Evolutionary conservation across 2,329 filamentous ascomycete genomes (phyloP).

Genomic region (Fusarium veterinarium): DNA sequence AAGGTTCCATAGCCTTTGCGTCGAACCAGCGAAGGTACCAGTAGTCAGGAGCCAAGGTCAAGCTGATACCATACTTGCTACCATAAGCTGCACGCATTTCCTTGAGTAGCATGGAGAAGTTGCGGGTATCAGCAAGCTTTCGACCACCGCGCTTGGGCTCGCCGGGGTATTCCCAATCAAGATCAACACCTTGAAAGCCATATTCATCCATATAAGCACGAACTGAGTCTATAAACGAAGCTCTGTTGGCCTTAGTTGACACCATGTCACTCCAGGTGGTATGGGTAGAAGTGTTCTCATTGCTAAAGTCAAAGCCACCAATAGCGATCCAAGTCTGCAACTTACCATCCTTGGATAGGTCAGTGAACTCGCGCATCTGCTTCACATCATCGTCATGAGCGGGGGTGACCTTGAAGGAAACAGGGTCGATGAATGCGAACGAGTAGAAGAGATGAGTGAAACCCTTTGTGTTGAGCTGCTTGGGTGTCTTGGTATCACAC

Average conservation of each 20-base stretch:
- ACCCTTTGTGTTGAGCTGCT: slow-evolving; percentile 12
- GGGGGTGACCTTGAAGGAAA: neutral
- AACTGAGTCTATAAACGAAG: slow-evolving; percentile 52
- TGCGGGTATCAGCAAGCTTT: slow-evolving; percentile 48
- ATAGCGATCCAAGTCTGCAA: slow-evolving; percentile 55
- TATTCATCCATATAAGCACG: slow-evolving; percentile 35
- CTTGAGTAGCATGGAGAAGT: slow-evolving; percentile 50
- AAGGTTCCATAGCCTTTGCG: slow-evolving; percentile 50
- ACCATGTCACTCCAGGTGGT: slow-evolving; percentile 49
- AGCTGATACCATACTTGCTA: slow-evolving; percentile 53
- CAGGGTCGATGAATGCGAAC: slow-evolving; percentile 33
- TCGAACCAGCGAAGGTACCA: slow-evolving; percentile 55
- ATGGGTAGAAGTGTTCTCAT: slow-evolving; percentile 42
- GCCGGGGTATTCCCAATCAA: slow-evolving; percentile 62
- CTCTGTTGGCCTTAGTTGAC: slow-evolving; percentile 39
- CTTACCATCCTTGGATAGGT: neutral
- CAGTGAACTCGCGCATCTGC: slow-evolving; percentile 19
- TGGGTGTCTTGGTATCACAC: slow-evolving; percentile 21
- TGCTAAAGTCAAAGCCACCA: slow-evolving; percentile 56
- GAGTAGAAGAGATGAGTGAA: slow-evolving; percentile 28
- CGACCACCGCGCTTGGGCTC: slow-evolving; percentile 51
- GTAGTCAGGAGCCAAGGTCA: slow-evolving; percentile 52
- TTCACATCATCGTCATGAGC: slow-evolving; percentile 9
- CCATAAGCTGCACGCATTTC: slow-evolving; percentile 50
- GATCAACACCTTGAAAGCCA: slow-evolving; percentile 53